phyloP scores from a whole-genome alignment of 108 stramenopile species.

The Nitzschia sp. region DNA sequence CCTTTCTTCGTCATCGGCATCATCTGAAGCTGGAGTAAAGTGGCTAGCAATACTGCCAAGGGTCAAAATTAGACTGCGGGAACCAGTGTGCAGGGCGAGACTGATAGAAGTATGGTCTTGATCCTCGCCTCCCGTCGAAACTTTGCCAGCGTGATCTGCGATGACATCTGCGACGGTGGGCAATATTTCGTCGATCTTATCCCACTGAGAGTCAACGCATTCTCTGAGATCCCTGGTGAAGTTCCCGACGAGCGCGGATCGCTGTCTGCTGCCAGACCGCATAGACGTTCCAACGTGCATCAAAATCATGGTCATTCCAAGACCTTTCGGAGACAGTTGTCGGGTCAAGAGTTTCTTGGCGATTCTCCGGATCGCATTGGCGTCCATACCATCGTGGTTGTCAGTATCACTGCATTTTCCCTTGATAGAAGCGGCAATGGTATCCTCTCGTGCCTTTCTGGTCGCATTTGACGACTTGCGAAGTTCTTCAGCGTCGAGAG shows the following conservation, averaged over 20 bases:
- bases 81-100: constrained; percentile 44
- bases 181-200: constrained; percentile 15
- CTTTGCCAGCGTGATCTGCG: constrained; percentile 3
- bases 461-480: constrained; percentile 34
- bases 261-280: constrained; percentile 30
- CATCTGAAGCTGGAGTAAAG: constrained; percentile 49
- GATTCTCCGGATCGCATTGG: constrained; percentile 47
- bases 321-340: constrained; percentile 13
- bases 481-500: constrained; percentile 24
- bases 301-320: constrained; percentile 57
- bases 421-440: constrained; percentile 13
- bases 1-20: constrained; percentile 60
- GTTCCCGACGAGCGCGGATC: constrained; percentile 24
- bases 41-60: constrained; percentile 62
- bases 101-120: constrained; percentile 36
- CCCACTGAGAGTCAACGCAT: background rate
- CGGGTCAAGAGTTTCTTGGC: constrained; percentile 38
- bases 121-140: background rate
- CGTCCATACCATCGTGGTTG: constrained; percentile 42
- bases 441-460: constrained; percentile 34
- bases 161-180: constrained; percentile 17
- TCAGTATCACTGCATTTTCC: constrained; percentile 36
- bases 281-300: constrained; percentile 58
- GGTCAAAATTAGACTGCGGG: constrained; percentile 56
- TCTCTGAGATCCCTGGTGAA: constrained; percentile 16